Conservation (phyloP, 371 early-diverging fungal genomes). For the Mucor ambiguus region DNA sequence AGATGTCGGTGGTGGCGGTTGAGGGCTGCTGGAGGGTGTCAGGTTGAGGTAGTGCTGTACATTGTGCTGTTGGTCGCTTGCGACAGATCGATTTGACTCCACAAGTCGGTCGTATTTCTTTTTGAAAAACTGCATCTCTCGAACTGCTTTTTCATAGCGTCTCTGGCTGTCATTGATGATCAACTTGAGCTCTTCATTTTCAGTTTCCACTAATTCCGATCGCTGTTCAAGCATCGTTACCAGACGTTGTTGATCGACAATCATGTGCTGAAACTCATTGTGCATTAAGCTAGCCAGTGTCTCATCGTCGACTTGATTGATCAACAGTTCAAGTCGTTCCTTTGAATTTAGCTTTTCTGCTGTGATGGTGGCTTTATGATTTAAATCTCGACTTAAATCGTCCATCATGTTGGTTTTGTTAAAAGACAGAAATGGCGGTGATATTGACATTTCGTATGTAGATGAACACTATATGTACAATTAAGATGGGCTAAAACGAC, state of each 20-base stretch:
- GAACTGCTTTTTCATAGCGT: conserved; percentile 51
- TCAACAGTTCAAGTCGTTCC: conserved; percentile 21
- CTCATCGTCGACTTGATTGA: conserved; percentile 26
- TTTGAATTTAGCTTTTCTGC: conserved; percentile 2
- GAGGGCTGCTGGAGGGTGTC: background rate
- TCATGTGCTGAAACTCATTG: conserved; percentile 26
- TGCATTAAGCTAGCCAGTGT: conserved; percentile 26
- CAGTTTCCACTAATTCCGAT: conserved; percentile 26
- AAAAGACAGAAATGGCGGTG: conserved; percentile 12
- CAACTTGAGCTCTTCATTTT: conserved; percentile 31
- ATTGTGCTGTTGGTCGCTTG: background rate
- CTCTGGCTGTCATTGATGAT: conserved; percentile 37
- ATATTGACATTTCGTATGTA: background rate
- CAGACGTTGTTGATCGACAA: conserved; percentile 35
- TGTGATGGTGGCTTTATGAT: background rate
- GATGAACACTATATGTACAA: conserved; percentile 13
- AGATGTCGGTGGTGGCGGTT: background rate
- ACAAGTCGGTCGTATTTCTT: conserved; percentile 36
- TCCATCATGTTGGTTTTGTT: conserved; percentile 3
- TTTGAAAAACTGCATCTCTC: conserved; percentile 53
- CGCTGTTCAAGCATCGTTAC: conserved; percentile 34
- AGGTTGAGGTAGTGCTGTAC: background rate
- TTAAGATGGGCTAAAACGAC: background rate
- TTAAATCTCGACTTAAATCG: conserved; percentile 15
- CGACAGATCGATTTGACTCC: conserved; percentile 14